Percentiles rank a stretch among this genome's conserved stretches.
These are phyloP conservation scores for Fusarium avenaceum DNA, from an alignment of 2,329 filamentous ascomycete species.

Conservation along the genomic window DNA sequence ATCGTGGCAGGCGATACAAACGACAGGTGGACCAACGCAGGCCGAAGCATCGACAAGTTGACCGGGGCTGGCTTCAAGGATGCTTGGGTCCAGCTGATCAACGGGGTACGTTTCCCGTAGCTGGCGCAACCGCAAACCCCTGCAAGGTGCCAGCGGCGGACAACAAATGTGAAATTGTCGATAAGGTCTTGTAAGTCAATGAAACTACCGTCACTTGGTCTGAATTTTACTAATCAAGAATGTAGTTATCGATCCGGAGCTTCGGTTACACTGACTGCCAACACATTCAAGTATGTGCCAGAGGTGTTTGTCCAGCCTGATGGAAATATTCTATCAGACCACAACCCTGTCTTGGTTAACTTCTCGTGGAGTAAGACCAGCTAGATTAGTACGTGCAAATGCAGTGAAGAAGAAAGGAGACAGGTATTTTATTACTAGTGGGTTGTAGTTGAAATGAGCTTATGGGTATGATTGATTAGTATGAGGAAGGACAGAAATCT, in stretches of 20 bases:
- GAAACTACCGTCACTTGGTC: neutral
- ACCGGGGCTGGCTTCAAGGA: constrained; percentile 68
- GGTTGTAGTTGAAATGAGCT: no score
- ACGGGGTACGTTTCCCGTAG: constrained; percentile 61
- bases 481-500: no score
- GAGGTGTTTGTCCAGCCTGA: constrained; percentile 68
- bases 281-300: constrained; percentile 67
- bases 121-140: constrained; percentile 53
- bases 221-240: neutral
- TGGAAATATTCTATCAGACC: constrained; percentile 71
- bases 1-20: constrained; percentile 76
- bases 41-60: constrained; percentile 63
- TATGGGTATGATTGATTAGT: no score
- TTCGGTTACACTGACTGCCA: constrained; percentile 62
- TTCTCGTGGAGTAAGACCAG: constrained; percentile 52
- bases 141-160: constrained; percentile 71
- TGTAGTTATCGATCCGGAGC: constrained; percentile 63
- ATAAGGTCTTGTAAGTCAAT: constrained; percentile 68
- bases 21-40: constrained; percentile 67
- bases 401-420: no score
- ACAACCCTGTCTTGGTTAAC: constrained; percentile 73
- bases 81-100: constrained; percentile 70
- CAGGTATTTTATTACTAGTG: no score
- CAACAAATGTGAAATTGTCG: constrained; percentile 73
- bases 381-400: no score